These are phyloP conservation scores for Colletotrichum paranaense DNA, from an alignment of 2,329 filamentous ascomycete species.

Conservation along the genomic window DNA sequence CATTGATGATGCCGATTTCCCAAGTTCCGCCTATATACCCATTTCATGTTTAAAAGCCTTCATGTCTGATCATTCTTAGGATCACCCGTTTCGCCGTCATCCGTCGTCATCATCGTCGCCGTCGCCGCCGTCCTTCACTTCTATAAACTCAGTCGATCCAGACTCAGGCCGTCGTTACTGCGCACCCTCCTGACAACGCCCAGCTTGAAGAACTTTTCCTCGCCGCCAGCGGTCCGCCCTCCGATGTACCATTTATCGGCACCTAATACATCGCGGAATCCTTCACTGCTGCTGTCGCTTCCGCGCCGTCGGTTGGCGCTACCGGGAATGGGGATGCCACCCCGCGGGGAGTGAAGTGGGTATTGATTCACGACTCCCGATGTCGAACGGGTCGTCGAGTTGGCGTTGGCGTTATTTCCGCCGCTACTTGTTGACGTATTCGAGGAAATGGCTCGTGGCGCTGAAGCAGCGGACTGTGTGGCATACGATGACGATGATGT, in stretches of 20 bases:
- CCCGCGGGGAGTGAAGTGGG: constrained; percentile 42
- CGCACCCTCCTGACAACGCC: constrained; percentile 79
- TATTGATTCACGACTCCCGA: constrained; percentile 43
- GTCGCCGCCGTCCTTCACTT: constrained; percentile 27
- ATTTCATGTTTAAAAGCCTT: not conserved
- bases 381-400: constrained; percentile 35
- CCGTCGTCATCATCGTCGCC: constrained; percentile 39
- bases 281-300: constrained; percentile 80
- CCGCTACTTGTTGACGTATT: constrained; percentile 13
- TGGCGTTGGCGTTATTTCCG: not conserved
- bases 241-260: constrained; percentile 87
- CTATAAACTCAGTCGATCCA: constrained; percentile 80
- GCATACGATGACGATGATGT: constrained; percentile 27
- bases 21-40: constrained; percentile 15
- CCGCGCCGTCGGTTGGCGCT: constrained; percentile 64
- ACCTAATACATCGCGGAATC: constrained; percentile 78
- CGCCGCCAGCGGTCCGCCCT: constrained; percentile 79
- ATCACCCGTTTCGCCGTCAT: not conserved
- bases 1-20: constrained; percentile 21
- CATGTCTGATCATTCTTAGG: not conserved
- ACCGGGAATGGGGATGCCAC: constrained; percentile 53
- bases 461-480: constrained; percentile 29
- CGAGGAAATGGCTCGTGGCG: constrained; percentile 33
- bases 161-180: constrained; percentile 79
- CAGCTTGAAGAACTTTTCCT: constrained; percentile 84